Evolutionary conservation across 768 basidiomycete species (phyloP).

Genomic region (Amanita jacksonii): DNA sequence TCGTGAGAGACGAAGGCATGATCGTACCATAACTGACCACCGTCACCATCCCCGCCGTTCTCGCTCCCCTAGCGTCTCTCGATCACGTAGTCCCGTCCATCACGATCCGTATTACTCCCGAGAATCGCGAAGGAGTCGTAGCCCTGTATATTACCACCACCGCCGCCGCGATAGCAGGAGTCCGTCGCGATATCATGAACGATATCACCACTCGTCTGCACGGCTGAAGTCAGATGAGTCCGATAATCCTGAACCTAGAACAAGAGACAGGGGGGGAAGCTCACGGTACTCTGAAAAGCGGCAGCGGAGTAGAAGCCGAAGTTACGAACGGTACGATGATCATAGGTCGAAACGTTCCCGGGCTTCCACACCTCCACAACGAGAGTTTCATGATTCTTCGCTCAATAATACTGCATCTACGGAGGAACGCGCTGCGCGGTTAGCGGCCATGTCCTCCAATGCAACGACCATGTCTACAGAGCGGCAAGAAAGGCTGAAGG

Average conservation of each 20-base stretch:
- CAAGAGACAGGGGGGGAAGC: conserved; percentile 17
- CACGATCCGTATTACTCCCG: conserved; percentile 20
- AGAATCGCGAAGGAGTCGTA: conserved; percentile 17
- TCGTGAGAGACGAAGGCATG: neutral
- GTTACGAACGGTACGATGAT: conserved; percentile 16
- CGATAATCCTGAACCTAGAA: conserved; percentile 25
- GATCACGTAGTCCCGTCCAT: conserved; percentile 15
- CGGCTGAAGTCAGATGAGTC: conserved; percentile 48
- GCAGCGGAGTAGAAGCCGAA: conserved; percentile 27
- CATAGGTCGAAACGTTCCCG: conserved; percentile 41
- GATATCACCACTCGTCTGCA: conserved; percentile 21
- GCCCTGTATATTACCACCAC: conserved; percentile 23
- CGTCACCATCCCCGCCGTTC: conserved; percentile 28
- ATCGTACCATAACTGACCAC: neutral
- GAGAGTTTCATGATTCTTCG: conserved; percentile 15
- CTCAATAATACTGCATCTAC: conserved; percentile 15
- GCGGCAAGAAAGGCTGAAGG: conserved; percentile 61
- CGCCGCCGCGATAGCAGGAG: conserved; percentile 22
- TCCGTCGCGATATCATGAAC: conserved; percentile 18
- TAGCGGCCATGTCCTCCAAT: conserved; percentile 81
- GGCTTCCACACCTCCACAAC: conserved; percentile 32
- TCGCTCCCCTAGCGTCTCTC: conserved; percentile 31
- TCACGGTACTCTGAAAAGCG: conserved; percentile 29
- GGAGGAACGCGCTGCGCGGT: conserved; percentile 68
- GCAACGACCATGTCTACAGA: conserved; percentile 60